Base-by-base conservation (phyloP, 176 grass and related monocot species). In the Oryza glumipatula region DNA sequence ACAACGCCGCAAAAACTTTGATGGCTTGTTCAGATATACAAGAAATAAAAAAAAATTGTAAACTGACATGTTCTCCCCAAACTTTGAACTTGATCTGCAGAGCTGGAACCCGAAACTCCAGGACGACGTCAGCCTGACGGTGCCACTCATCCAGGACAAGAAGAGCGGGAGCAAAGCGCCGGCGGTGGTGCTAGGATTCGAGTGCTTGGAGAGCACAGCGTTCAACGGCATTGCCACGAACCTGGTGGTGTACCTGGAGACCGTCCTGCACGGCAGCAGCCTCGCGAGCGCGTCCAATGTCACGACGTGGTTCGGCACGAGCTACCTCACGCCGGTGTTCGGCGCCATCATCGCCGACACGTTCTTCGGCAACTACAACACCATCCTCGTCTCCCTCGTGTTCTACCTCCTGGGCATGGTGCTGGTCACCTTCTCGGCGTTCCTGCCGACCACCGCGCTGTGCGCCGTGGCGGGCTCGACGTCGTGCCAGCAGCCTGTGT, bases 321-420 rank as follows among this genome's bases (percentile, higher is more conserved):
- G 89, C 83, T 94, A 74, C 63, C 80, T 94, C 22, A 87, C 87
- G 14, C 92, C 92, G 9, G 32, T 94, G 6, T 23, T 94, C 46
- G 92, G 89, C 78, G 92, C 92, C 21, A 9, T 94, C 83, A 26
- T 92, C 70, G 92, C 92, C 15, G 92, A 92, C 82, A 83, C 92
- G 12, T 92, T 87, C 77, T 89, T 65, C 74, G 92, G 92, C 71
- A 87, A 87, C 85, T 87, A 89, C 84, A 84, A 76, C 67, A 89
- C 83, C 67, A 94, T 94, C 84, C 74, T 92, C 61, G 64, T 87
- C 76, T 94, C 89, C 63, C 82, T 88, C 49, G 35, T 94, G 35
- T 49, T 92, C 65, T 94, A 94, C 79, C 89, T 94, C 48, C 64
- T 82, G 84, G 93, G 93, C 22, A 90, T 86, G 82, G 32, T 88